phyloP scores from a whole-genome alignment of 225 moss, liverwort and hornwort species.

The Physcomitrium patens region DNA sequence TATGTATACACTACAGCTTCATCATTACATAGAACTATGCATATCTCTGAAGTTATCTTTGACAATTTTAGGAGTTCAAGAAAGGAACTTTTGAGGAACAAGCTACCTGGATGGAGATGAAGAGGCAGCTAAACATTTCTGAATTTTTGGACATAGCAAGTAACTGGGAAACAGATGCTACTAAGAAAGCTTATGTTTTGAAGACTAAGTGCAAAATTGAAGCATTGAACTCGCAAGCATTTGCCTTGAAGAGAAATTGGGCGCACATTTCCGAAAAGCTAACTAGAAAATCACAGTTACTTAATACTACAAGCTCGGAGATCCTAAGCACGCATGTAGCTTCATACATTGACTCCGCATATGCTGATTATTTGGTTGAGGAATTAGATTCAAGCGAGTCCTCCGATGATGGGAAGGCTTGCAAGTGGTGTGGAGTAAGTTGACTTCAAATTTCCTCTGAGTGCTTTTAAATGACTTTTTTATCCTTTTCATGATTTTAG shows the following conservation, averaged over 20 bases:
- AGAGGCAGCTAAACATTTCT: slow-evolving; percentile 30
- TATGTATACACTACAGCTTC: slow-evolving; percentile 32
- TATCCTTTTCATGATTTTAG: slow-evolving; percentile 15
- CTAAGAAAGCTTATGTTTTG: slow-evolving; percentile 6
- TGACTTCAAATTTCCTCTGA: slow-evolving; percentile 2
- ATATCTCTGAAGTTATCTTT: slow-evolving; percentile 37
- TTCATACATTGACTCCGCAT: slow-evolving; percentile 26
- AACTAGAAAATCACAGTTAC: neutral
- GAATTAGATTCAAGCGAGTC: slow-evolving; percentile 30
- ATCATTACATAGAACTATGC: slow-evolving; percentile 20
- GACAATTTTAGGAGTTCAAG: slow-evolving; percentile 49
- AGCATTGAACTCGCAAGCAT: slow-evolving; percentile 28
- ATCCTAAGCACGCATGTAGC: slow-evolving; percentile 25
- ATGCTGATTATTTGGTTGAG: slow-evolving; percentile 14
- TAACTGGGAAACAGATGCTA: slow-evolving; percentile 32
- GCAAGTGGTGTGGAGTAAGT: slow-evolving; percentile 72
- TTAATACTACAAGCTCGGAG: slow-evolving; percentile 18
- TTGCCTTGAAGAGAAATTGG: slow-evolving; percentile 18
- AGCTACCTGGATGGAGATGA: slow-evolving; percentile 46
- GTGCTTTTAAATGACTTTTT: neutral
- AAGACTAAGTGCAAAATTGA: slow-evolving; percentile 17
- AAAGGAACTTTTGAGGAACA: slow-evolving; percentile 45
- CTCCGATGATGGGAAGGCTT: slow-evolving; percentile 43
- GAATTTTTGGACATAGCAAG: slow-evolving; percentile 31
- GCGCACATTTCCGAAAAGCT: slow-evolving; percentile 22